Percentiles rank a stretch among this genome's conserved stretches.
These are phyloP conservation scores for Pseudonectria buxi DNA, from an alignment of 2,329 filamentous ascomycete species.

Conservation along the genomic window DNA sequence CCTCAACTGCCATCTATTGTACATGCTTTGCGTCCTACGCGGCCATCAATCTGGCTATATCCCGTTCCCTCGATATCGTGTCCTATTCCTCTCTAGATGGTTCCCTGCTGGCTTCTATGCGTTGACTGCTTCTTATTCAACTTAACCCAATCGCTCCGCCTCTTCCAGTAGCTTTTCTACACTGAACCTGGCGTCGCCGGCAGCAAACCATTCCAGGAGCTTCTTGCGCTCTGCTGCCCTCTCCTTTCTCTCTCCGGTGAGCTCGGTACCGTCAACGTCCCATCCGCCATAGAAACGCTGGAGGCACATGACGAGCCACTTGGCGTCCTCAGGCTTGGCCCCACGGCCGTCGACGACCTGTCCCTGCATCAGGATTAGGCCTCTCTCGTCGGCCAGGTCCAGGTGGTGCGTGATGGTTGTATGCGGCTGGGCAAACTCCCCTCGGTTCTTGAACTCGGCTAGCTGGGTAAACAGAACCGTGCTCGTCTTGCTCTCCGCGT, in stretches of 20 bases:
- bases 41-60: no score
- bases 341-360: conserved; percentile 69
- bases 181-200: conserved; percentile 71
- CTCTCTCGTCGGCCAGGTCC: conserved; percentile 68
- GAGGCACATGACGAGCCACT: conserved; percentile 84
- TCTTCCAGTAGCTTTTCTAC: conserved; percentile 83
- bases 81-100: neutral
- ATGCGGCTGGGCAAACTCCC: conserved; percentile 84
- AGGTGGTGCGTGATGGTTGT: conserved; percentile 90
- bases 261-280: conserved; percentile 36
- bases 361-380: conserved; percentile 80
- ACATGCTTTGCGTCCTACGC: no score
- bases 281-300: conserved; percentile 84
- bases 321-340: conserved; percentile 72
- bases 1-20: no score
- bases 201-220: conserved; percentile 75
- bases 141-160: conserved; percentile 66
- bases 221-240: conserved; percentile 57
- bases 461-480: conserved; percentile 91
- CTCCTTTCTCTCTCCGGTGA: conserved; percentile 39
- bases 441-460: conserved; percentile 84
- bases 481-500: conserved; percentile 53
- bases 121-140: neutral
- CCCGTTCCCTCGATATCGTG: no score
- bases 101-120: neutral